Evolutionary conservation across 164 flowering plant genomes (phyloP).

Genomic region (Protea cynaroides): DNA sequence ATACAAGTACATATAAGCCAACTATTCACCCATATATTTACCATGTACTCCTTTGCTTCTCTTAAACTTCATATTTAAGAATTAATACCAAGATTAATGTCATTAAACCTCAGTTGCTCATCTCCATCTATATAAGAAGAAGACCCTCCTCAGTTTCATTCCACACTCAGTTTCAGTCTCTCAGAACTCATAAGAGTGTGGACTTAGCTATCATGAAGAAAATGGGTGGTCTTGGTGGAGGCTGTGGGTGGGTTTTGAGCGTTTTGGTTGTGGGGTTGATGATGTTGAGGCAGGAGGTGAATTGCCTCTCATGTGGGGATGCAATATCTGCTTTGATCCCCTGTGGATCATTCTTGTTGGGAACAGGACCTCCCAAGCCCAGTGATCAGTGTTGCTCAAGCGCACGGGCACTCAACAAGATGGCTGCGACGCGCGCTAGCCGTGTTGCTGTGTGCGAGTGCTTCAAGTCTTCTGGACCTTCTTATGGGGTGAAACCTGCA

Average conservation of each 20-base stretch:
- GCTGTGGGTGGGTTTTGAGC: slow-evolving; percentile 10
- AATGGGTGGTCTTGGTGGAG: background rate
- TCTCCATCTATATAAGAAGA: background rate
- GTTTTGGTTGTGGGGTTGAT: slow-evolving; percentile 11
- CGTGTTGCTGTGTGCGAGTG: slow-evolving; percentile 35
- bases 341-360: slow-evolving; percentile 29
- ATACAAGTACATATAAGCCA: too few species aligned
- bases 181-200: background rate
- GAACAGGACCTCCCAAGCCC: slow-evolving; percentile 20
- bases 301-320: slow-evolving; percentile 28
- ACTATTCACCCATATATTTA: too few species aligned
- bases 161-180: background rate
- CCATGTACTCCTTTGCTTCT: too few species aligned
- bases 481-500: slow-evolving; percentile 27
- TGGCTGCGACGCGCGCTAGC: slow-evolving; percentile 17
- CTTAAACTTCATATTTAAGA: too few species aligned
- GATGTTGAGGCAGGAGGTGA: background rate
- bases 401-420: slow-evolving; percentile 16
- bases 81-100: background rate
- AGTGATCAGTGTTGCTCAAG: slow-evolving; percentile 28
- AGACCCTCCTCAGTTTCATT: too few species aligned
- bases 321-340: slow-evolving; percentile 34
- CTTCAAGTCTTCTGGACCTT: slow-evolving; percentile 25
- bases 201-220: background rate
- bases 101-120: too few species aligned